Base-by-base conservation (phyloP, 495 filamentous ascomycete species). In the Penicillium lividum region DNA sequence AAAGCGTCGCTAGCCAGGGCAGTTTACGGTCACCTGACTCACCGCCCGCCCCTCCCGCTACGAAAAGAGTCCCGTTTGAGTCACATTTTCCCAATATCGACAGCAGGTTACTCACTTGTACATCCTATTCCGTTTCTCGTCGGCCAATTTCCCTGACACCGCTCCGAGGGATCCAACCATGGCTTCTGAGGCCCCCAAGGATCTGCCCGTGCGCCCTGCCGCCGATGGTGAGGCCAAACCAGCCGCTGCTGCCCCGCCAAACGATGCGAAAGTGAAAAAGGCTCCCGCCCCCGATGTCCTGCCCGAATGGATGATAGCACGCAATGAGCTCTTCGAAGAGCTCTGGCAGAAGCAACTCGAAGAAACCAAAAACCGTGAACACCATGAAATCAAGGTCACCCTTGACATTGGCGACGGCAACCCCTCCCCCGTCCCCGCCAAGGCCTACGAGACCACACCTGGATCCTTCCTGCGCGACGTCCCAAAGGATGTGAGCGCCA, bases 291-390 rank as follows among this genome's bases (percentile, higher is more conserved):
- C 61, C 58, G 68, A 81, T 40, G 83, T 84, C n/a, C 79, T 86
- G 30, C 89, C 93, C 22, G 81, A 85, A n/a, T 96, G 89, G 72
- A 81, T 97, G 60, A 75, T 90, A 62, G 82, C 93, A 64, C 88
- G 94, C 31, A 89, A 97, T 66, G 78, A 86, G 29, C 74, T 98
- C 7, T 98, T 97, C 75, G 88, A 98, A 60, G 84, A 87, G 64
- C 75, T 98, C 28, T 97, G 92, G 82, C 86, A 88, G 59, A 80
- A 90, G 70, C 84, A 89, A 65, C 85, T 96, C 52, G 86, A 87
- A 16, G 88, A 94, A 49, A 68, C 89, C 52, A 74, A 80, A 51
- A 70, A 66, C 42, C 77, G 70, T 50, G 70, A 72, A 43, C 75
- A 79, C 50, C 65, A 73, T n/a, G 75, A 78, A 31, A 82, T 83